Conservation (phyloP, 129 eudicot species). For the Saposhnikovia divaricata region DNA sequence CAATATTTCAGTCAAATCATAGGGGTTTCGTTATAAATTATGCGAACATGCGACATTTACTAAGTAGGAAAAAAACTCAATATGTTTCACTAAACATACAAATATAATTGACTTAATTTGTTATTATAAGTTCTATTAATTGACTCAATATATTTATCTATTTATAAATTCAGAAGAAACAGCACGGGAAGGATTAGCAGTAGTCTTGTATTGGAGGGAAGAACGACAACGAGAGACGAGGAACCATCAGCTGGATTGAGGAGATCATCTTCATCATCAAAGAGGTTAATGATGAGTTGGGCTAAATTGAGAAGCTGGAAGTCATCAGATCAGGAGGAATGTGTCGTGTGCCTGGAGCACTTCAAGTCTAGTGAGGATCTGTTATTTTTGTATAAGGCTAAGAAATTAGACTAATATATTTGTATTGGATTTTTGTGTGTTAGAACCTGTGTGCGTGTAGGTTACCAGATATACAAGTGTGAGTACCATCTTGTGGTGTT, state of each 20-base stretch:
- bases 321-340: slow-evolving; percentile 53
- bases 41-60: background rate
- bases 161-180: background rate
- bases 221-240: slow-evolving; percentile 16
- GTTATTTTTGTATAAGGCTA: no score
- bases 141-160: no score
- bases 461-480: no score
- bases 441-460: no score
- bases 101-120: no score
- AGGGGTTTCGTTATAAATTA: background rate
- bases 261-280: slow-evolving; percentile 14
- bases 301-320: slow-evolving; percentile 48
- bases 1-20: background rate
- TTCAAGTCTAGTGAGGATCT: slow-evolving; percentile 45
- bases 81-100: background rate
- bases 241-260: slow-evolving; percentile 19
- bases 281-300: slow-evolving; percentile 47
- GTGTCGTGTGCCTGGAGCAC: slow-evolving; percentile 80
- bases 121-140: no score
- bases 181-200: background rate
- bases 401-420: no score
- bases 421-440: no score
- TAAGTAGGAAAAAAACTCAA: no score
- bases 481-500: no score
- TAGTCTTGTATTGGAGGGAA: background rate